Evolutionary conservation across 2,329 filamentous ascomycete genomes (phyloP).

Genomic region (Phoma sp.): DNA sequence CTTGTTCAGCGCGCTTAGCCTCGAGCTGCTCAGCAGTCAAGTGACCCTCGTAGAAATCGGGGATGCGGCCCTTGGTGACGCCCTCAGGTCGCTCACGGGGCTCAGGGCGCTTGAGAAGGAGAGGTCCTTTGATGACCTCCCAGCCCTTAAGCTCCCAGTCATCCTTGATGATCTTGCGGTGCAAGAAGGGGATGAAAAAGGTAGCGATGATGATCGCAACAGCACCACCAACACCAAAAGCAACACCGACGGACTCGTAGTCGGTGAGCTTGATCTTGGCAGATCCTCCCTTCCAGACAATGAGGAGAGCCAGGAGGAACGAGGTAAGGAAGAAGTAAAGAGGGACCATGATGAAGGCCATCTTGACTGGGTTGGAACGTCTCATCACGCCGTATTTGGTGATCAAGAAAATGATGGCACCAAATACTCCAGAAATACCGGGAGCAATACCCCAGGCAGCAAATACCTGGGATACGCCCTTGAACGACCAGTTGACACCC

Average conservation of each 20-base stretch:
- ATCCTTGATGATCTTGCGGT: slow-evolving; percentile 65
- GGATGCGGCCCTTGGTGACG: slow-evolving; percentile 49
- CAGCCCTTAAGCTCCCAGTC: slow-evolving; percentile 67
- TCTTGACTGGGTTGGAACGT: slow-evolving; percentile 61
- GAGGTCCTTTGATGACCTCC: slow-evolving; percentile 62
- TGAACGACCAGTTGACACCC: slow-evolving; percentile 64
- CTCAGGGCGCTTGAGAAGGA: slow-evolving; percentile 57
- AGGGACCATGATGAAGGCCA: slow-evolving; percentile 58
- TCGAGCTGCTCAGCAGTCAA: slow-evolving; percentile 62
- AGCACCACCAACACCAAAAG: slow-evolving; percentile 61
- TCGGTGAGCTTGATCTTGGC: slow-evolving; percentile 58
- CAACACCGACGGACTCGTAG: slow-evolving; percentile 60
- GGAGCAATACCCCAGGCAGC: slow-evolving; percentile 69
- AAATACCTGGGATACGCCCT: slow-evolving; percentile 64
- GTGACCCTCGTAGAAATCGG: slow-evolving; percentile 65
- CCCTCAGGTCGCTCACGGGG: slow-evolving; percentile 53
- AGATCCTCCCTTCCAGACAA: slow-evolving; percentile 56
- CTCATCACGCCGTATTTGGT: slow-evolving; percentile 66
- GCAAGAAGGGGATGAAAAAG: slow-evolving; percentile 67
- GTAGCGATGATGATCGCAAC: slow-evolving; percentile 59
- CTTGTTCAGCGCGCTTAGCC: slow-evolving; percentile 31
- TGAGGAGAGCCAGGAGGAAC: slow-evolving; percentile 57
- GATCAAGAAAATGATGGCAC: slow-evolving; percentile 61
- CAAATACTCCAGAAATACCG: slow-evolving; percentile 62
- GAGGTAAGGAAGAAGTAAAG: slow-evolving; percentile 66